Evolutionary conservation across 176 grass and related monocot genomes (phyloP), one percentile per base, ranked within the genome.

Genomic region (Phyllostachys edulis): DNA sequence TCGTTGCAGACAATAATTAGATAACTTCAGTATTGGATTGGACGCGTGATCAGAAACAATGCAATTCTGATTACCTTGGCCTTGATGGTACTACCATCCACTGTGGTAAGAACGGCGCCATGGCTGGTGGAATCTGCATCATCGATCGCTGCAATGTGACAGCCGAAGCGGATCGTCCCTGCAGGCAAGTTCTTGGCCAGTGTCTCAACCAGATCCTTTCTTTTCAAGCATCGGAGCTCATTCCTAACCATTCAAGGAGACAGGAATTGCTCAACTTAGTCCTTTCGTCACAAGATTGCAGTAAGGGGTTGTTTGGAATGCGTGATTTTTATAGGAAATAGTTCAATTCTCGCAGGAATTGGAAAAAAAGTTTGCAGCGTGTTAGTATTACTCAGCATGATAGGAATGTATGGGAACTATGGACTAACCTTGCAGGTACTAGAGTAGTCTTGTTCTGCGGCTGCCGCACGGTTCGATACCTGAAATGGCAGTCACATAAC

Each of bases 191-290:
- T 63, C 14, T n/a, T 60, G 45, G 83, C 90, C 73, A 92, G 24
- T 14, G 82, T 73, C 84, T 83, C 73, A 10, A 92, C 49, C 10
- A 88, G 78, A 17, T 88, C 86, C 8, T 69, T 86, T 17, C 86
- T 85, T 68, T 69, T 86, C 73, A 92, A 15, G 57, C 73, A 88
- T 20, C 86, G 77, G 12, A 82, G 9, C 47, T 85, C 86, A 1
- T 21, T 52, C 27, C 69, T 89, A 32, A 1, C 13, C 49, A 14
- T 23, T 41, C 57, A 41, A 47, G 42, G 6, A 69, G 34, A 9
- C 36, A 51, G 21, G 40, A 60, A 60, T 23, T 24, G 56, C n/a
- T 24, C 56, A 10, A 24, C 23, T n/a, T 2, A 23, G 8, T 60
- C 21, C 56, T 60, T 60, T 23, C 3, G 2, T 60, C 20, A n/a